These are phyloP conservation scores for Chalciporus sp. DNA, from an alignment of 1,284 basidiomycete species.

Conservation along the genomic window DNA sequence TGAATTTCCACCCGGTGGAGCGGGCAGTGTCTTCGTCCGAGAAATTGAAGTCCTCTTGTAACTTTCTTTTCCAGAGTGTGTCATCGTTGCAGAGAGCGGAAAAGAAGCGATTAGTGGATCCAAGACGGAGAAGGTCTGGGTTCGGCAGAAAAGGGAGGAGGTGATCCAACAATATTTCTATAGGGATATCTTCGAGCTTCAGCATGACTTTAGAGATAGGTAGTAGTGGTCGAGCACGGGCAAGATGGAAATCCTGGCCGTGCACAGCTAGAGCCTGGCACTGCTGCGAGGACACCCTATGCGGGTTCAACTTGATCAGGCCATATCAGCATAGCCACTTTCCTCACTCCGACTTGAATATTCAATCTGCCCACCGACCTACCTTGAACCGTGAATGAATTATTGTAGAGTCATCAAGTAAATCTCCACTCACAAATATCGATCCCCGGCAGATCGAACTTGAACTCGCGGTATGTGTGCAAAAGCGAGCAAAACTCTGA, in stretches of 20 bases:
- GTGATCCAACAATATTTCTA: conserved; percentile 77
- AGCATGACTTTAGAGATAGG: conserved; percentile 27
- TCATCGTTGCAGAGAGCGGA: conserved; percentile 67
- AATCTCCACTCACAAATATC: no score
- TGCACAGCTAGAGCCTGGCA: conserved; percentile 12
- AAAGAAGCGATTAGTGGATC: conserved; percentile 60
- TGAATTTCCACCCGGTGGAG: conserved; percentile 74
- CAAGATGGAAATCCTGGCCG: conserved; percentile 4
- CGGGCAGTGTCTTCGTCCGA: conserved; percentile 67
- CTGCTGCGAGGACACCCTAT: conserved; percentile 4
- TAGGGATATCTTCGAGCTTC: conserved; percentile 54
- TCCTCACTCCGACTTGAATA: no score
- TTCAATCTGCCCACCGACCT: no score
- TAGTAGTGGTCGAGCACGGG: neutral
- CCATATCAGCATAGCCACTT: conserved; percentile 29
- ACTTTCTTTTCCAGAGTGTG: conserved; percentile 75
- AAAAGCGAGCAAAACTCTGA: no score
- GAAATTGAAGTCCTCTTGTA: conserved; percentile 80
- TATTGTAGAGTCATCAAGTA: no score
- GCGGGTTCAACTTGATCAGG: conserved; percentile 18
- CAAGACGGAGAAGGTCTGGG: conserved; percentile 62
- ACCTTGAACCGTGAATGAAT: no score
- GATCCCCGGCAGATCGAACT: no score
- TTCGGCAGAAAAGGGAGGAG: conserved; percentile 62
- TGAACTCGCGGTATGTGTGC: no score